Conservation (phyloP, 192 early-diverging fungal genomes). For the Gryganskiella cystojenkinii region DNA sequence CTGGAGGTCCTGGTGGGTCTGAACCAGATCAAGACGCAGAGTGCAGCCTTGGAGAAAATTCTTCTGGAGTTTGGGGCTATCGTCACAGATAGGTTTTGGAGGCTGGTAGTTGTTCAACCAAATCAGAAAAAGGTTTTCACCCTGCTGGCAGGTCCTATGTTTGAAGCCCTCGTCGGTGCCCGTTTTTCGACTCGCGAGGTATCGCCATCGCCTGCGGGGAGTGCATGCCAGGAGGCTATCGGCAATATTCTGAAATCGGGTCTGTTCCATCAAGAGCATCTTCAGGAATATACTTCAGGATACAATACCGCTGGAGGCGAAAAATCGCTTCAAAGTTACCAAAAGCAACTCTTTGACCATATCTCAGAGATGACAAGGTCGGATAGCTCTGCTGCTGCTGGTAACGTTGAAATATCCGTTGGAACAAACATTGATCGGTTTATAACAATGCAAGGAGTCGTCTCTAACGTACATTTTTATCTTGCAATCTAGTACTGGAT, state of each 20-base stretch:
- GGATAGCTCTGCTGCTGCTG: slow-evolving; percentile 18
- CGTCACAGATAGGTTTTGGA: slow-evolving; percentile 33
- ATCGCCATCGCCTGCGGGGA: not conserved
- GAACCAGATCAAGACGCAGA: not conserved
- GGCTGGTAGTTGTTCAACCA: slow-evolving; percentile 33
- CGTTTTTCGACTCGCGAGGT: slow-evolving; percentile 9
- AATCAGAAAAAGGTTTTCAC: slow-evolving; percentile 50
- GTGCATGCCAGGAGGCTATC: slow-evolving; percentile 26
- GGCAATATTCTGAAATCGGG: slow-evolving; percentile 33
- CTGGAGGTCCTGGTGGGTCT: slow-evolving; percentile 36
- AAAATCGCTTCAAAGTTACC: slow-evolving; percentile 44
- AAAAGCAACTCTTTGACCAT: slow-evolving; percentile 49
- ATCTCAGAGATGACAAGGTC: slow-evolving; percentile 26
- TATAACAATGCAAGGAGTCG: not conserved
- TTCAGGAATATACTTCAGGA: slow-evolving; percentile 43
- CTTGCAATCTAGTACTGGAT: slow-evolving; percentile 18
- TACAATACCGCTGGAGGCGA: slow-evolving; percentile 24
- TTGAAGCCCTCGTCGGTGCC: slow-evolving; percentile 28
- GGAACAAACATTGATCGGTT: not conserved
- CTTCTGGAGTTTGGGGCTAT: slow-evolving; percentile 17
- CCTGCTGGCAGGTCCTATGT: slow-evolving; percentile 33
- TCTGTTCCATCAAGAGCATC: slow-evolving; percentile 47
- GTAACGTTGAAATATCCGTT: not conserved
- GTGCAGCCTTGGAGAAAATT: not conserved
- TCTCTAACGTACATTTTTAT: not conserved